Percentiles rank a stretch among this genome's conserved stretches.
Conservation (phyloP, 257 asterid genomes). For the Solanum sitiens region DNA sequence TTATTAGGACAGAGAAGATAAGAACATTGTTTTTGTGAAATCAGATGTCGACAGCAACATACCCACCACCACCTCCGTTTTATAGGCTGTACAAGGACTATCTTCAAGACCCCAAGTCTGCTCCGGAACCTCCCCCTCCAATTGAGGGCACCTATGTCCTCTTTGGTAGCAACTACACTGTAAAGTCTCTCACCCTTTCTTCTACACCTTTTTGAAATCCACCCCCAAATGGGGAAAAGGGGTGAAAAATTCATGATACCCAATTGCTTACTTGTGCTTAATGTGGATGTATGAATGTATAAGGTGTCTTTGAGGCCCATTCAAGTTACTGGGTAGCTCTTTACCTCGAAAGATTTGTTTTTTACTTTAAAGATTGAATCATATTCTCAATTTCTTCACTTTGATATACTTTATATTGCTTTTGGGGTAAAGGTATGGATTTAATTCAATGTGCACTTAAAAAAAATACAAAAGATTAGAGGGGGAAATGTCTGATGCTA, state of each 20-base stretch:
- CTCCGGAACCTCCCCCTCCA: constrained; percentile 83
- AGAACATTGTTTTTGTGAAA: neutral
- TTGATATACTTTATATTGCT: neutral
- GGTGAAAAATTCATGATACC: neutral
- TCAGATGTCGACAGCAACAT: constrained; percentile 69
- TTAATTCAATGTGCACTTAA: neutral
- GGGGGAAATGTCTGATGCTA: neutral
- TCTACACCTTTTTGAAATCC: neutral
- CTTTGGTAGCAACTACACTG: constrained; percentile 76
- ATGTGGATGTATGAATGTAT: neutral
- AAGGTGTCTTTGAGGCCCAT: neutral
- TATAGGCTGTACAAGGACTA: constrained; percentile 73
- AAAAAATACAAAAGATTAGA: neutral
- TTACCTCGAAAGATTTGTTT: neutral
- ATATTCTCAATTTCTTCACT: neutral
- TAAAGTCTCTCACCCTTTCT: neutral
- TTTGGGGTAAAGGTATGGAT: neutral
- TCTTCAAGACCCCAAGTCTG: constrained; percentile 52
- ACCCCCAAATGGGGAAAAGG: neutral
- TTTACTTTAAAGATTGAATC: neutral
- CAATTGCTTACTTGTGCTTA: neutral
- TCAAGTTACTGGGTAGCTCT: neutral
- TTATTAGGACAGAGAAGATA: neutral
- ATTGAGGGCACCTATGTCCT: constrained; percentile 65
- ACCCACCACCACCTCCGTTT: constrained; percentile 94